Percentiles rank a stretch among this genome's conserved stretches.
These are phyloP conservation scores for Paramicrosporidium saccamoebae DNA, from an alignment of 371 early-diverging fungal species.

Conservation along the genomic window DNA sequence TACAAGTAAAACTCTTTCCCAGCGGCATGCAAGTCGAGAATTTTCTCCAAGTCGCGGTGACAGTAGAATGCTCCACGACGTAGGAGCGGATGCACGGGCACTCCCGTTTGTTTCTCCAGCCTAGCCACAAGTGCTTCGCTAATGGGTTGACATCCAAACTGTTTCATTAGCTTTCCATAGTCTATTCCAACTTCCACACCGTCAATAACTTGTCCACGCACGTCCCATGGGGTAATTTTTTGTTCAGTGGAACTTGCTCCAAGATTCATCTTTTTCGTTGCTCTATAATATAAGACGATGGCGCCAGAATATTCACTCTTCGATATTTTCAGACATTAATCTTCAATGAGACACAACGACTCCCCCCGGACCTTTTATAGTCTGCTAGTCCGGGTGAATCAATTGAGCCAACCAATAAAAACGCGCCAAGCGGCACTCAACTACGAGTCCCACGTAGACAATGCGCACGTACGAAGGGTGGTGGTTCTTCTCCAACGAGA, in stretches of 20 bases:
- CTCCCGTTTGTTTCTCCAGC: conserved; percentile 53
- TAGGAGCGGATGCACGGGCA: conserved; percentile 48
- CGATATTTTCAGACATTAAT: too few relatives aligned
- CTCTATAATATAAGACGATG: too few relatives aligned
- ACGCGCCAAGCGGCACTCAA: too few relatives aligned
- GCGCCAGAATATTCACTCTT: too few relatives aligned
- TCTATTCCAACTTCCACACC: conserved; percentile 67
- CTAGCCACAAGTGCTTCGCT: conserved; percentile 35
- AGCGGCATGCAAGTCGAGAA: conserved; percentile 65
- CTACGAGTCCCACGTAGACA: too few relatives aligned
- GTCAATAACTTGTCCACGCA: conserved; percentile 53
- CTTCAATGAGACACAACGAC: too few relatives aligned
- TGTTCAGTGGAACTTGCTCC: conserved; percentile 16
- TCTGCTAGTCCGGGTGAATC: too few relatives aligned
- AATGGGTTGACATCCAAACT: conserved; percentile 76
- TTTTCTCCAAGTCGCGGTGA: conserved; percentile 73
- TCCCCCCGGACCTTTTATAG: too few relatives aligned
- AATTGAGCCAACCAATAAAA: too few relatives aligned
- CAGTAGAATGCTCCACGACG: conserved; percentile 88
- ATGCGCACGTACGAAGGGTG: too few relatives aligned
- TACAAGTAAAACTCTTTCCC: conserved; percentile 93
- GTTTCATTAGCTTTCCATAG: conserved; percentile 69
- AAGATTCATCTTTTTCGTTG: too few relatives aligned
- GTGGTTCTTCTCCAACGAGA: too few relatives aligned
- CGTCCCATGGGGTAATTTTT: conserved; percentile 83